These are phyloP conservation scores for Hypoxylon sp. DNA, from an alignment of 2,329 filamentous ascomycete species.

Conservation along the genomic window DNA sequence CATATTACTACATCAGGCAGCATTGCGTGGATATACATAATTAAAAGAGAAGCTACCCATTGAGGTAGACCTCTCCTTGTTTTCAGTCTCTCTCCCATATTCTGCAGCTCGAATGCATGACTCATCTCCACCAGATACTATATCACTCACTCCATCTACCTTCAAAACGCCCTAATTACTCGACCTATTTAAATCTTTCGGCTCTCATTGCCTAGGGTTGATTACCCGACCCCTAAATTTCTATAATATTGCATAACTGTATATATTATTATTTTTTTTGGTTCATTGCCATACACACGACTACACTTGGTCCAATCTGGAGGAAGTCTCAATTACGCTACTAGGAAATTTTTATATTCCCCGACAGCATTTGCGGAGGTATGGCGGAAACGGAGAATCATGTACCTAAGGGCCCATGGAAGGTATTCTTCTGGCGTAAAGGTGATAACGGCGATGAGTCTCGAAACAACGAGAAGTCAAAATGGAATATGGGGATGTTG, in stretches of 20 bases:
- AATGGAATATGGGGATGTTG: slow-evolving; percentile 82
- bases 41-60: background rate
- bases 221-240: background rate
- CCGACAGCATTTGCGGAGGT: background rate
- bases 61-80: background rate
- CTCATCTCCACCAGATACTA: background rate
- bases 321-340: background rate
- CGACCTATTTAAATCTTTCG: background rate
- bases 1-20: background rate
- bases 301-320: background rate
- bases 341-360: background rate
- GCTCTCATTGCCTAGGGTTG: background rate
- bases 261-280: background rate
- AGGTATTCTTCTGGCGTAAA: slow-evolving; percentile 41
- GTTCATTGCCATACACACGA: background rate
- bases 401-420: slow-evolving; percentile 41
- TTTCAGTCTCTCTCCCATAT: background rate
- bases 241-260: background rate
- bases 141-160: background rate
- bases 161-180: background rate
- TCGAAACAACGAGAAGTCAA: slow-evolving; percentile 38
- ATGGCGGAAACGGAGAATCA: slow-evolving; percentile 41
- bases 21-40: background rate
- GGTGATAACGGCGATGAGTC: slow-evolving; percentile 22
- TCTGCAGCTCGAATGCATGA: background rate